Evolutionary conservation across 805 yeast species (phyloP).

Genomic region (Nakazawaea holstii): DNA sequence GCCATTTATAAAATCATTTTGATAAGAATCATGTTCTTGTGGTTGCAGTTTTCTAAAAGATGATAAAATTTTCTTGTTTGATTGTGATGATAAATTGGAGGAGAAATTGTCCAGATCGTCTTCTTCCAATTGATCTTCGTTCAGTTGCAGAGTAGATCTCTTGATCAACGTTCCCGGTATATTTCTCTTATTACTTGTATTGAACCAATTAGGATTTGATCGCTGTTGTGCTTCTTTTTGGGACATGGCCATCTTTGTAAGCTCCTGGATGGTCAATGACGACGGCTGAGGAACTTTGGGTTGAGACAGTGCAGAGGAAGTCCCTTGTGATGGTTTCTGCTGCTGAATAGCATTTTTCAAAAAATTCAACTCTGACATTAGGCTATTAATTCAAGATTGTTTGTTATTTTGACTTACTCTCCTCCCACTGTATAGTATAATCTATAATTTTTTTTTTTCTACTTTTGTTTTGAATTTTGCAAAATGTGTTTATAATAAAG

Average conservation of each 20-base stretch:
- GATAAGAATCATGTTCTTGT: conserved; percentile 17
- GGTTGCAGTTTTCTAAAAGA: conserved; percentile 6
- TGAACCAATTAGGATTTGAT: conserved; percentile 30
- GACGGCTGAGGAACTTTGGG: conserved; percentile 16
- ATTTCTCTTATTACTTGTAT: conserved; percentile 38
- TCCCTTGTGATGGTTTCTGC: background rate
- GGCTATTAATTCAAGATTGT: background rate
- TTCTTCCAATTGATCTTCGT: conserved; percentile 12
- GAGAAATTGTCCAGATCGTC: conserved; percentile 8
- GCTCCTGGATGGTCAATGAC: conserved; percentile 13
- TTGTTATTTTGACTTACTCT: background rate
- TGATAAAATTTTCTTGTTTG: conserved; percentile 14
- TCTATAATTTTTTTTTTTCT: background rate
- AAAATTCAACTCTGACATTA: conserved; percentile 5
- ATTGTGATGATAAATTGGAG: conserved; percentile 20
- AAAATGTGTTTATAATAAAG: background rate
- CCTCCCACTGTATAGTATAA: background rate
- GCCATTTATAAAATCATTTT: conserved; percentile 31
- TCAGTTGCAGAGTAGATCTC: conserved; percentile 45
- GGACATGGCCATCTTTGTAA: conserved; percentile 13
- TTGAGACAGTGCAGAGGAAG: background rate
- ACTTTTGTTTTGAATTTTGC: background rate
- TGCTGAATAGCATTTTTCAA: conserved; percentile 2
- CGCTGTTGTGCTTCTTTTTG: conserved; percentile 3
- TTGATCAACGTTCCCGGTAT: conserved; percentile 44